Conservation (phyloP, 306 rosid species). For the Gleditsia sinensis region DNA sequence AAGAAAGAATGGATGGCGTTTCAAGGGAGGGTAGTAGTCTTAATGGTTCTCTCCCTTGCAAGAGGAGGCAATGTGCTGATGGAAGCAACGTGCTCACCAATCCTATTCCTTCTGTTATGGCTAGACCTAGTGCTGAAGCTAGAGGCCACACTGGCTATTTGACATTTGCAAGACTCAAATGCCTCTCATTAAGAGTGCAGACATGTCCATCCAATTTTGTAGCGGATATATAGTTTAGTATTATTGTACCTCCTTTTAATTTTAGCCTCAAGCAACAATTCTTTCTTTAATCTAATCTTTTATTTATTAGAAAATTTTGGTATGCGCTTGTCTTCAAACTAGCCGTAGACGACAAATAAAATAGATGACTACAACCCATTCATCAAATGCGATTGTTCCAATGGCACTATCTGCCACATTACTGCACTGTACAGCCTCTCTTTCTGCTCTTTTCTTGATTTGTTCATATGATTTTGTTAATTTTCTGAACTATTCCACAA, state of each 20-base stretch:
- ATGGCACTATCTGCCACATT: constrained; percentile 53
- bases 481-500: too few relatives aligned
- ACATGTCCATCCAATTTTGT: constrained; percentile 20
- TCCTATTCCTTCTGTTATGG: constrained; percentile 58
- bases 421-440: constrained; percentile 35
- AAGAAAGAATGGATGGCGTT: constrained; percentile 46
- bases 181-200: constrained; percentile 41
- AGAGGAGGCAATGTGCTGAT: constrained; percentile 67
- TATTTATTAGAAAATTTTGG: constrained; percentile 11
- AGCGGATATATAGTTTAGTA: not conserved
- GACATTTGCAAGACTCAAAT: constrained; percentile 82
- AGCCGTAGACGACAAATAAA: not conserved
- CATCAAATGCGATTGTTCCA: constrained; percentile 27
- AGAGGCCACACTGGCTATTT: constrained; percentile 93
- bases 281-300: not conserved
- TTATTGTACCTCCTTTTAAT: constrained; percentile 22
- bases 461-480: not conserved
- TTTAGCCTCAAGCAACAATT: not conserved
- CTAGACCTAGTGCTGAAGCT: constrained; percentile 71
- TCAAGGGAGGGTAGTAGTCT: constrained; percentile 31
- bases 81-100: constrained; percentile 42
- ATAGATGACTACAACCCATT: constrained; percentile 12
- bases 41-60: constrained; percentile 62
- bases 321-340: constrained; percentile 13
- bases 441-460: not conserved